These are phyloP conservation scores for Angophora floribunda DNA, from an alignment of 345 rosid species.

Conservation along the genomic window DNA sequence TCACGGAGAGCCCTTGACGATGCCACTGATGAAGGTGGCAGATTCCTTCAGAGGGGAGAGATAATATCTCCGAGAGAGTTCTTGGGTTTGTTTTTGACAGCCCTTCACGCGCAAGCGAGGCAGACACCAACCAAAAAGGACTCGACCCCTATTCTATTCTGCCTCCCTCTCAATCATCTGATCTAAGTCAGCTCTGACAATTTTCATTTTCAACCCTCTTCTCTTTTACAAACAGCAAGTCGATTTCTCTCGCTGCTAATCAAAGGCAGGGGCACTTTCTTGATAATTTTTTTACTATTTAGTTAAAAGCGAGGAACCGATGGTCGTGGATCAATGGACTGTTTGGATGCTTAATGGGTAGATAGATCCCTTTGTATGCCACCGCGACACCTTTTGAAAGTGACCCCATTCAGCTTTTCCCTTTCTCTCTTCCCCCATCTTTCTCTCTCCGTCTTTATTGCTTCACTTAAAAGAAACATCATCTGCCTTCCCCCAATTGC, in stretches of 20 bases:
- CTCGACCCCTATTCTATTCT: background rate
- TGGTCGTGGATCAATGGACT: background rate
- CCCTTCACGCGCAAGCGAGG: background rate
- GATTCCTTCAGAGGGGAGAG: conserved; percentile 27
- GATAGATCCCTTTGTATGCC: conserved; percentile 18
- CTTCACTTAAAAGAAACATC: conserved; percentile 37
- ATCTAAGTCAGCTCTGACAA: background rate
- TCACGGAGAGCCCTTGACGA: background rate
- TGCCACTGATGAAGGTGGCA: conserved; percentile 23
- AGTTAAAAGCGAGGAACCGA: background rate
- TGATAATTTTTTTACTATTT: background rate
- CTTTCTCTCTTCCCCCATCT: background rate
- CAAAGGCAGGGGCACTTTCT: background rate
- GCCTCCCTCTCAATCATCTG: background rate
- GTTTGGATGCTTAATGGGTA: background rate
- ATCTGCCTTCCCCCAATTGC: conserved; percentile 5
- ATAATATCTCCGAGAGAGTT: conserved; percentile 21
- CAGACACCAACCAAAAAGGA: background rate
- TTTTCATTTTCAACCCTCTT: background rate
- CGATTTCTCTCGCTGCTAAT: background rate
- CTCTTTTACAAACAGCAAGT: background rate
- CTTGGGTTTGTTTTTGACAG: conserved; percentile 10
- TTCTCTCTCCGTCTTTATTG: conserved; percentile 7
- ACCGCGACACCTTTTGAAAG: conserved; percentile 32
- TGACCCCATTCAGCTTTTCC: conserved; percentile 7